Evolutionary conservation across 164 flowering plant genomes (phyloP), one percentile per base, ranked within the genome.

Genomic region (Pachysandra terminalis): DNA sequence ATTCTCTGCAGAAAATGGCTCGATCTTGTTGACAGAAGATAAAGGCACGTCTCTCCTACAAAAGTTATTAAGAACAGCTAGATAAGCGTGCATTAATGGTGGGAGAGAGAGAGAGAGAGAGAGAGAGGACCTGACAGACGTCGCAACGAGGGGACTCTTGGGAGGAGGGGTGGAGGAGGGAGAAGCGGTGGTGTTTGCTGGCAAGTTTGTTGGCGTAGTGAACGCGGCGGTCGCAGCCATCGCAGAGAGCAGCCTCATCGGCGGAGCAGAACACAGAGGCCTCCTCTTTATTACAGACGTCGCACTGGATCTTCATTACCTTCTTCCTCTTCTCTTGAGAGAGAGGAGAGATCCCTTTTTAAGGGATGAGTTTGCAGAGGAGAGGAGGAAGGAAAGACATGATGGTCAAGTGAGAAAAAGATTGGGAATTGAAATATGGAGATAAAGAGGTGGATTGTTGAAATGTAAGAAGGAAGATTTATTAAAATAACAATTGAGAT

Each of bases 11-110:
- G 1, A 94, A 80, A 51, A 91, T 84, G 9, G 98, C 96, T 61
- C 97, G 76, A 74, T 94, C 98, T 64, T 94, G 88, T 64, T 82
- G 87, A 63, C 98, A 94, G 72, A 94, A 94, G 75, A 90, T 71
- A 66, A 94, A 85, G n/a, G 90, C 98, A 45, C 90, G 72, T 66
- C 75, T 87, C 66, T 93, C 93, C 96, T 93, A 48, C 70, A 72
- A 68, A 41, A 14, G 21, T 41, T 2, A 24, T 28, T 48, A 55
- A 23, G 32, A 61, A 35, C 61, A 66, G 61, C 55, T 61, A 66
- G 69, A 63, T n/a, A n/a, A n/a, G n/a, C n/a, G n/a, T n/a, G n/a
- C n/a, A n/a, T n/a, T n/a, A n/a, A n/a, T n/a, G n/a, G 66, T 13
- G 66, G 19, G 66, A 51, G 55, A 45, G 45, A 40, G 45, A 40